Evolutionary conservation across 2,329 filamentous ascomycete species (phyloP), one percentile per base, ranked within the genome.

Genomic region (Scytalidium sp.): DNA sequence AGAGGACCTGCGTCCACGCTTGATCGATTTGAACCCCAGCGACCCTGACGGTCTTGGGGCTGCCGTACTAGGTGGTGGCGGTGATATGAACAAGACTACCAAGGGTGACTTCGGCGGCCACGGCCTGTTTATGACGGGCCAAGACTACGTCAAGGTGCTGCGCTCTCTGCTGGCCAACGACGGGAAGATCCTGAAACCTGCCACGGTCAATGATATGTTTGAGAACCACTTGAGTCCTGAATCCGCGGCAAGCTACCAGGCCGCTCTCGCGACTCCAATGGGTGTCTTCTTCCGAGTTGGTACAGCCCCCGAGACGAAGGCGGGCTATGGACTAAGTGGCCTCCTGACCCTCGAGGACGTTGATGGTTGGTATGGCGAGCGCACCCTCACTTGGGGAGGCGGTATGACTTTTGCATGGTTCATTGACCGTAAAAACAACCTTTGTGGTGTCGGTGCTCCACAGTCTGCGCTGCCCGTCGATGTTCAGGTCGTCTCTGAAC

Each of bases 91-190:
- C 48, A 47, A 50, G 20, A 58, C 58, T 0, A 56, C 50, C 7
- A 23, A 43, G 3, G 40, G 29, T 11, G 22, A 63, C 6, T 56
- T 63, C 40, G 69, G 67, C 36, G 69, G 69, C 0, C 63, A 68
- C 48, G 68, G 67, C 5, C 51, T 67, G 17, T 68, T 60, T 43
- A 64, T 62, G 3, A 60, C 63, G 2, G 62, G 70, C 9, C 43
- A 52, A 0, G 68, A 74, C 19, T 79, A 73, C 49, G 49, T 73
- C 45, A 65, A 66, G 32, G 57, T 80, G 4, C 56, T 76, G 3
- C 65, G 61, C 4, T 76, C 74, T 4, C 57, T 81, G 1, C 65
- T 80, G 0, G 62, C 65, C 3, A 71, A 80, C 45, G 76, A 80
- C 47, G 73, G 70, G 10, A 72, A 67, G 36, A 54, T 80, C 1